phyloP scores from a whole-genome alignment of 1,284 basidiomycete species.

The Ceratobasidium sp. region DNA sequence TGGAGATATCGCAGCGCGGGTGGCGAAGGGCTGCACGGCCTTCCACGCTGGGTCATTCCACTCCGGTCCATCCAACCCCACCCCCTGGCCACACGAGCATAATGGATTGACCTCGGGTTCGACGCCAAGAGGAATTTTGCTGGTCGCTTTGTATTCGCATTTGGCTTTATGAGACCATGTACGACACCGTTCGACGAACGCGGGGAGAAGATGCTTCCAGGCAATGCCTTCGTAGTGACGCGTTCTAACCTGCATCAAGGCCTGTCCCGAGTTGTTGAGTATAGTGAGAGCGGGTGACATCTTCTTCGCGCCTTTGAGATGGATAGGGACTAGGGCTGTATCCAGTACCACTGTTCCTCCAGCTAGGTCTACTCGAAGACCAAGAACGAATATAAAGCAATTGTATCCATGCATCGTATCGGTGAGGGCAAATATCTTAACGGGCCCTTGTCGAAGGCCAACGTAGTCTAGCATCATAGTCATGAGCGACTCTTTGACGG shows the following conservation, averaged over 20 bases:
- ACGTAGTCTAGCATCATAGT: constrained; percentile 27
- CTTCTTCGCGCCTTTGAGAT: not conserved
- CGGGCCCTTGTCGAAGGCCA: constrained; percentile 26
- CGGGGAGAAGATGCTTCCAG: constrained; percentile 24
- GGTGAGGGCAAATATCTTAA: constrained; percentile 3
- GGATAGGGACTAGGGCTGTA: constrained; percentile 3
- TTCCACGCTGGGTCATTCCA: constrained; percentile 20
- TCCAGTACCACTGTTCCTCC: constrained; percentile 6
- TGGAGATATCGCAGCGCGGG: constrained; percentile 20
- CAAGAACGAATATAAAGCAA: constrained; percentile 14
- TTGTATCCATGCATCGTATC: constrained; percentile 16
- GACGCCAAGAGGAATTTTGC: not conserved
- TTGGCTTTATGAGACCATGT: constrained; percentile 21
- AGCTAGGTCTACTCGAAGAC: constrained; percentile 25
- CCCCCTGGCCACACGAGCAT: constrained; percentile 11
- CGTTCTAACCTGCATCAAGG: constrained; percentile 5
- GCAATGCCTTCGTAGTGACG: constrained; percentile 15
- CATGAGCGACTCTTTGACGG: constrained; percentile 21
- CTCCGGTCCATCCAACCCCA: constrained; percentile 32
- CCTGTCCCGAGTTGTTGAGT: not conserved
- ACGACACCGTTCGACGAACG: constrained; percentile 28
- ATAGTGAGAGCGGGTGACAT: not conserved
- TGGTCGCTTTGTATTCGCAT: constrained; percentile 4
- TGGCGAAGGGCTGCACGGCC: constrained; percentile 11
- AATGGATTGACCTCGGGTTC: constrained; percentile 15